These are phyloP conservation scores for Fraxinus cuspidata DNA, from an alignment of 257 asterid genomes.

Conservation along the genomic window DNA sequence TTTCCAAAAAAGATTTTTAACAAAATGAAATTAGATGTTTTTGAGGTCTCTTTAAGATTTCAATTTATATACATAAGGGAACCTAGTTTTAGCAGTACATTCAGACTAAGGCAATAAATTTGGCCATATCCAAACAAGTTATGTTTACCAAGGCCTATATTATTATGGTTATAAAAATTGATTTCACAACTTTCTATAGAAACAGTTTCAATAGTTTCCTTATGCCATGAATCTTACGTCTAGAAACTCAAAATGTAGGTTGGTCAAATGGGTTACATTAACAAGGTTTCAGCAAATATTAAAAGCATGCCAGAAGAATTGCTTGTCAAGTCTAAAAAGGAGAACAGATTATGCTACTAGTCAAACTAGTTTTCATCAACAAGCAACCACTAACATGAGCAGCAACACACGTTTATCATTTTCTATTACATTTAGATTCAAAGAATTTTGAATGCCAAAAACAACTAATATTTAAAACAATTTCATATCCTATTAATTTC, in stretches of 20 bases:
- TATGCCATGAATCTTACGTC: background rate
- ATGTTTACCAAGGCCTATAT: slow-evolving; percentile 17
- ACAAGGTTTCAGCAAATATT: background rate
- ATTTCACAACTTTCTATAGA: slow-evolving; percentile 7
- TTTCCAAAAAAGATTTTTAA: background rate
- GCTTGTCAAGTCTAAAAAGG: background rate
- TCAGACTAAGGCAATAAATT: background rate
- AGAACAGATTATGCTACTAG: background rate
- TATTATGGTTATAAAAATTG: slow-evolving; percentile 3
- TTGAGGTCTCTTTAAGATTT: slow-evolving; percentile 11
- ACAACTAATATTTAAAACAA: background rate
- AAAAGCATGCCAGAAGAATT: background rate
- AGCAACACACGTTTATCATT: background rate
- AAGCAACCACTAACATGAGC: background rate
- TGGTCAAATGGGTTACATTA: background rate
- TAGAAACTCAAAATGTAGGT: background rate
- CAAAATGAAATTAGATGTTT: slow-evolving; percentile 3
- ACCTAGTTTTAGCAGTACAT: slow-evolving; percentile 5
- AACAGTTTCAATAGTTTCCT: background rate
- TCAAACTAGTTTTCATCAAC: background rate
- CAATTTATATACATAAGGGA: background rate
- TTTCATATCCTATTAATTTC: background rate
- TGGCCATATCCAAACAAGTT: slow-evolving; percentile 3
- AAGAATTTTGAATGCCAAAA: background rate
- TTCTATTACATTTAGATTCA: background rate